Evolutionary conservation across 1,284 basidiomycete species (phyloP), one percentile per base, ranked within the genome.

Genomic region (Tilletia caries): DNA sequence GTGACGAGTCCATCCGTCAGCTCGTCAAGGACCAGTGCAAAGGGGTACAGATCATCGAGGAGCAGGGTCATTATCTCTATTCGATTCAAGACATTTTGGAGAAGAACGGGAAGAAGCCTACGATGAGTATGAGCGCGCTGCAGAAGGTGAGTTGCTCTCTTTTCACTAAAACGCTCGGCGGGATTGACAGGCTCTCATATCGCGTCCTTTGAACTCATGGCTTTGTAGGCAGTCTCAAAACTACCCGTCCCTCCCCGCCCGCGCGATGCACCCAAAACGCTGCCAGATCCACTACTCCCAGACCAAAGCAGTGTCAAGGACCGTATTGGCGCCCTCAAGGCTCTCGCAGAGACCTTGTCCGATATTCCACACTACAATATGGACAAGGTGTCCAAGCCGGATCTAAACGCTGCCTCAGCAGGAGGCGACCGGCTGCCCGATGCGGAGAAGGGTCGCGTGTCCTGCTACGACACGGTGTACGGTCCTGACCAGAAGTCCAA

Each of bases 391-490:
- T 64, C 69, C 8, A 37, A 71, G 0, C 65, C 76, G 15, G 78
- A 80, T 48, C 71, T 80, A 50, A 80, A 80, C 66, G 72, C 71
- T 12, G 68, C 66, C 10, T 69, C 70, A 32, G 71, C 76, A 2
- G 77, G 77, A 10, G 78, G 78, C 0, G 76, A 79, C 44, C 46
- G 77, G 15, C 29, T 54, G 44, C 27, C 60, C 3, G 71, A 78
- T 65, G 58, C 29, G 4, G 33, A 62, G 23, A 62, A 65, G 64
- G 67, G 69, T 2, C 68, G 72, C 29, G 75, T 77, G 3, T 76
- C 75, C 12, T 76, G 75, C 67, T 80, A 79, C 70, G 73, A 86
- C 68, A 86, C 85, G 37, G 77, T 86, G 27, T 84, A 77, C 67
- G 85, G 85, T 64, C 83, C 84, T 20, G 81, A 82, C 52, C 25